phyloP scores from a whole-genome alignment of 805 yeast genomes.

The Hanseniaspora nectarophila region DNA sequence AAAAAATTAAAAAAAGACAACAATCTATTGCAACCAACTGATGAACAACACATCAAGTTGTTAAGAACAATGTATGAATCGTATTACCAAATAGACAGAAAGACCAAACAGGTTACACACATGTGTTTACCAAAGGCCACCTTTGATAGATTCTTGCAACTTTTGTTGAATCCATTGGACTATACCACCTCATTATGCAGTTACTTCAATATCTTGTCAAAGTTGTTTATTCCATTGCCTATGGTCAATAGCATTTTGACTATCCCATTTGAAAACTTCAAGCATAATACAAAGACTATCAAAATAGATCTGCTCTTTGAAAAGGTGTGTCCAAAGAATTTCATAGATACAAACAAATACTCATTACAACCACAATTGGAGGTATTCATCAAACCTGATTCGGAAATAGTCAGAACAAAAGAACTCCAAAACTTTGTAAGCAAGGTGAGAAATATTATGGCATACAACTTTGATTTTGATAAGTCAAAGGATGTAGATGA shows the following conservation, averaged over 20 bases:
- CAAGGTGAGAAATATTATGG: slow-evolving; percentile 26
- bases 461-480: slow-evolving; percentile 26
- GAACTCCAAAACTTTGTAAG: slow-evolving; percentile 21
- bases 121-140: slow-evolving; percentile 1
- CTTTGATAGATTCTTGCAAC: not conserved
- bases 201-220: not conserved
- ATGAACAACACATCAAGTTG: not conserved
- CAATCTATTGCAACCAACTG: not conserved
- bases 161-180: not conserved
- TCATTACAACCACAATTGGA: not conserved
- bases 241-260: not conserved
- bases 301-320: too few relatives aligned
- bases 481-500: slow-evolving; percentile 27
- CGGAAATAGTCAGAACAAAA: not conserved
- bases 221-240: not conserved
- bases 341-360: not conserved
- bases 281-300: too few relatives aligned
- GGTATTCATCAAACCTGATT: not conserved
- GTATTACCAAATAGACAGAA: not conserved
- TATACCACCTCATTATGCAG: not conserved
- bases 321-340: not conserved
- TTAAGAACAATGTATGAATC: not conserved
- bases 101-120: not conserved
- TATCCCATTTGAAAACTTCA: not conserved
- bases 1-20: slow-evolving; percentile 3